A percentile compares a stretch with the other conserved stretches of the same genome.
Evolutionary conservation across 208 protist species (phyloP).

Genomic region (Strigomonas culicis): DNA sequence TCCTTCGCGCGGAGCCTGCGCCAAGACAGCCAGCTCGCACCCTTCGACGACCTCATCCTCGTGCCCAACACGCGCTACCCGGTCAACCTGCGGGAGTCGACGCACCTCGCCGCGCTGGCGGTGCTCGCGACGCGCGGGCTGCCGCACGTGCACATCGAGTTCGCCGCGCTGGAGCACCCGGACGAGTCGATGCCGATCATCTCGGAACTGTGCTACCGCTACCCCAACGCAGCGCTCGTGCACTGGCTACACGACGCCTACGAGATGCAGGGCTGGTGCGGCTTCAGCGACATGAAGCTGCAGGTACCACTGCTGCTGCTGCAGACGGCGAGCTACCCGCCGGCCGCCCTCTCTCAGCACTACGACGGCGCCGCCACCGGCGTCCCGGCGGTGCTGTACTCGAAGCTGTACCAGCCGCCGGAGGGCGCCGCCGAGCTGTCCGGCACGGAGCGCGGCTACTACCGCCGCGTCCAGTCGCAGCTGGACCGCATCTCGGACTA

Average conservation of each 20-base stretch:
- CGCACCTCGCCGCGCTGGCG: conserved; percentile 79
- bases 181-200: conserved; percentile 84
- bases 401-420: conserved; percentile 27
- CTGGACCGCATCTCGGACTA: conserved; percentile 13
- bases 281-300: conserved; percentile 61
- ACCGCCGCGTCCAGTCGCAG: conserved; percentile 14
- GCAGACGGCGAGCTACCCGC: conserved; percentile 60
- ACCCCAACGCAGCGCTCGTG: conserved; percentile 76
- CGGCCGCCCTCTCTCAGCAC: conserved; percentile 16
- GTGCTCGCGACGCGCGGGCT: conserved; percentile 70
- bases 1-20: conserved; percentile 58
- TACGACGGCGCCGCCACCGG: background rate
- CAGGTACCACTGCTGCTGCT: conserved; percentile 73
- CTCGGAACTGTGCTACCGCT: conserved; percentile 65
- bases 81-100: conserved; percentile 66
- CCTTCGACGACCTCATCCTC: conserved; percentile 85
- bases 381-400: conserved; percentile 17
- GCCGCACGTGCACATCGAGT: conserved; percentile 78
- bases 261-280: conserved; percentile 84
- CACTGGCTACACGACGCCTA: conserved; percentile 87
- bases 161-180: conserved; percentile 84
- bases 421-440: conserved; percentile 19
- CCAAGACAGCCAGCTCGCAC: conserved; percentile 60
- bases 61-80: conserved; percentile 86
- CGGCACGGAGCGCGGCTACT: conserved; percentile 27